Base-by-base conservation (phyloP, 306 rosid genomes). In the Corylus avellana region DNA sequence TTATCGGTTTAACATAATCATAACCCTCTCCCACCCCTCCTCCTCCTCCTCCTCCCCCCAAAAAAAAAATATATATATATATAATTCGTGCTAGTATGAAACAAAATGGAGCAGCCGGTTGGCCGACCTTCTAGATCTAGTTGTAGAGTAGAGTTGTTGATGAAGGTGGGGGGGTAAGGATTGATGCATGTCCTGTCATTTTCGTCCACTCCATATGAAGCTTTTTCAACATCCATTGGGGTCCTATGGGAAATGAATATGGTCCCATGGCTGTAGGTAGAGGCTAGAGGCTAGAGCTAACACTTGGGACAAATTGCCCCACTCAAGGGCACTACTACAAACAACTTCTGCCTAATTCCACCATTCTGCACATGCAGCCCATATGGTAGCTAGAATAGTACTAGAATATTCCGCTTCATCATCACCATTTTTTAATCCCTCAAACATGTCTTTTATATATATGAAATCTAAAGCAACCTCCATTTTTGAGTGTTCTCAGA, bases 321-420 rank as follows among this genome's bases (percentile, higher is more conserved):
- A 53, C 22, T 47, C 61, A 54, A 59, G 80, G 74, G 80, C 63
- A 84, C 76, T 14, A 78, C 80, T 72, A 35, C 58, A 49, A 80
- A 75, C 85, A 82, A 75, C 79, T 86, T 72, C 62, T 62, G 57
- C 83, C 87, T 75, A 80, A 84, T 84, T 79, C 77, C 83, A 84
- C 49, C 85, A 72, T 74, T 22, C 35, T 79, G 83, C 89, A 84
- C 89, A 88, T 84, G 89, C 85, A 42, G 46, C 48, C 5, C 25
- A 72, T 74, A 46, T 8, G 2, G 12, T 11, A 49, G 14, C 25
- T 22, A 22, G 25, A 22, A 22, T 22, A 49, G 1, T 49, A 12
- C 3, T 5, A 74, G 14, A 44, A 59, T 77, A 47, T 58, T 58
- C 70, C n/a, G n/a, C 49, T 72, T 9, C 20, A 10, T 79, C 53